Conservation (phyloP, 805 yeast genomes). For the Teunomyces kruisii region DNA sequence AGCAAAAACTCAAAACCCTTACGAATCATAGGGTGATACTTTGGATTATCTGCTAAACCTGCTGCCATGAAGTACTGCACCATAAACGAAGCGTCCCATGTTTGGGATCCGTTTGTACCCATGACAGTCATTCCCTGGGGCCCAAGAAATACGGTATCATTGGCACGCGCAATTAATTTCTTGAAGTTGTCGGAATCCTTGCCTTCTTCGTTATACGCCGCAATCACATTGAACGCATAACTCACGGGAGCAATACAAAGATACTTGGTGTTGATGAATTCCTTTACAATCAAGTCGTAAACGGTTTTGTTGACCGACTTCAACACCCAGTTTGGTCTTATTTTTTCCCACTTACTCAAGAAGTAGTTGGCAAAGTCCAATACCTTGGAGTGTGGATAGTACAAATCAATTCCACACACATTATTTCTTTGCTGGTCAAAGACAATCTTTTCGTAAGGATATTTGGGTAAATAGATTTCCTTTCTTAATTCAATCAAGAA, state of each 20-base stretch:
- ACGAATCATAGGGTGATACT: conserved; percentile 63
- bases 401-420: conserved; percentile 89
- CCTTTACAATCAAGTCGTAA: conserved; percentile 68
- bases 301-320: conserved; percentile 50
- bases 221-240: conserved; percentile 79
- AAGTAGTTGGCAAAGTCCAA: conserved; percentile 61
- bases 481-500: conserved; percentile 62
- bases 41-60: conserved; percentile 70
- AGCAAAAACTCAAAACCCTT: conserved; percentile 70
- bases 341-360: conserved; percentile 65
- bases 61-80: conserved; percentile 79
- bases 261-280: conserved; percentile 72
- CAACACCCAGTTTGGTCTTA: conserved; percentile 75
- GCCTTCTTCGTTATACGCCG: conserved; percentile 70
- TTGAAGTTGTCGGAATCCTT: conserved; percentile 57
- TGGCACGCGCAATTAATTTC: conserved; percentile 56
- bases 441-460: conserved; percentile 64
- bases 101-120: conserved; percentile 98
- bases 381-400: conserved; percentile 82
- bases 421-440: conserved; percentile 73
- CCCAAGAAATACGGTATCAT: conserved; percentile 80
- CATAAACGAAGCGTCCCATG: conserved; percentile 94
- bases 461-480: conserved; percentile 64
- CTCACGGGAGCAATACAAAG: conserved; percentile 93
- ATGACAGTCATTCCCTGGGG: conserved; percentile 88